These are phyloP conservation scores for Rhexocercosporidium sp. DNA, from an alignment of 2,329 filamentous ascomycete species.

Conservation along the genomic window DNA sequence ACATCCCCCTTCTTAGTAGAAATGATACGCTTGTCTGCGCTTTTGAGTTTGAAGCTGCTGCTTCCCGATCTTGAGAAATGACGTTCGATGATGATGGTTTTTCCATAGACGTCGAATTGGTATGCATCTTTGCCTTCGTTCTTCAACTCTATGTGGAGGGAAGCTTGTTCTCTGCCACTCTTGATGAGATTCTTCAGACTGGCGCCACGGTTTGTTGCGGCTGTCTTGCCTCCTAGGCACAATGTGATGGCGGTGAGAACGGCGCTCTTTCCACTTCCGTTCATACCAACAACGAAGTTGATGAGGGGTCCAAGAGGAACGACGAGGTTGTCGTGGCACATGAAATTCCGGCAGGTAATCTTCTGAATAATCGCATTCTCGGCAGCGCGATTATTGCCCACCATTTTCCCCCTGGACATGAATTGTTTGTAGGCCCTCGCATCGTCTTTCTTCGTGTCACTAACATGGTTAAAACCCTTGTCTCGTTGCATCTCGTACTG, in stretches of 20 bases:
- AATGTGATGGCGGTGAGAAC: conserved; percentile 91
- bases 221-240: conserved; percentile 93
- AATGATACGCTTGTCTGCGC: conserved; percentile 68
- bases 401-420: conserved; percentile 49
- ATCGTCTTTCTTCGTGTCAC: conserved; percentile 63
- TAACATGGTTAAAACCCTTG: conserved; percentile 61
- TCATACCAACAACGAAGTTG: conserved; percentile 98
- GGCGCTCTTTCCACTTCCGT: conserved; percentile 97
- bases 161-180: conserved; percentile 78
- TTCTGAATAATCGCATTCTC: conserved; percentile 88
- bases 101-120: conserved; percentile 79
- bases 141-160: conserved; percentile 84
- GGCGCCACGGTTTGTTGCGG: conserved; percentile 88
- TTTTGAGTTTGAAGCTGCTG: conserved; percentile 88
- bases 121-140: conserved; percentile 88
- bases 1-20: conserved; percentile 86
- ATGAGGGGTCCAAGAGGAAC: conserved; percentile 91
- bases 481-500: conserved; percentile 69
- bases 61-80: conserved; percentile 77
- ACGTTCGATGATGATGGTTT: conserved; percentile 88
- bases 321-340: conserved; percentile 86
- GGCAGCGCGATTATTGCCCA: conserved; percentile 74
- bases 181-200: conserved; percentile 92
- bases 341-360: conserved; percentile 90
- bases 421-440: conserved; percentile 66